Evolutionary conservation across 2,329 filamentous ascomycete species (phyloP).

Genomic region (Leptographium procerum): DNA sequence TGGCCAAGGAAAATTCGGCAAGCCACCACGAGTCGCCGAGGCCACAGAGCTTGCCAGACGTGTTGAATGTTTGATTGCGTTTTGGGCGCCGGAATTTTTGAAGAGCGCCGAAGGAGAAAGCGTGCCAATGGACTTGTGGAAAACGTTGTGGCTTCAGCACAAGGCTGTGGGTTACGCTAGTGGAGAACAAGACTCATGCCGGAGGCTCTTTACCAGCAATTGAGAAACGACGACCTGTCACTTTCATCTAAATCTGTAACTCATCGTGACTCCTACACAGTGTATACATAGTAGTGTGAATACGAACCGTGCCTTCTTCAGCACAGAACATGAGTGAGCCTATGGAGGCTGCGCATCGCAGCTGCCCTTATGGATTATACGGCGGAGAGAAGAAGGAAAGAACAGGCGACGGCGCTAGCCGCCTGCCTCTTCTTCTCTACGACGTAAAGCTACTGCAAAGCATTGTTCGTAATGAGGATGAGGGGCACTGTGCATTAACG

Average conservation of each 20-base stretch:
- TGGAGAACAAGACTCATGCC: not conserved
- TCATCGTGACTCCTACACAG: not conserved
- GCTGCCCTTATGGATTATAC: slow-evolving; percentile 3
- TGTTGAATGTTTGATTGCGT: not conserved
- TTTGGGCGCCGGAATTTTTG: not conserved
- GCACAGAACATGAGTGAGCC: not conserved
- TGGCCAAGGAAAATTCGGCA: not conserved
- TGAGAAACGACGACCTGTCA: not conserved
- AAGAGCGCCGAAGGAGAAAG: not conserved
- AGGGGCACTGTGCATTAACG: not conserved
- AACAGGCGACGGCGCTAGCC: not conserved
- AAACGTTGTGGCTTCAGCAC: not conserved
- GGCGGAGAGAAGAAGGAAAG: slow-evolving; percentile 5
- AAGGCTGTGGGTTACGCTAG: not conserved
- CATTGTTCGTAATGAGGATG: too few relatives aligned
- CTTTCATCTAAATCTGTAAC: not conserved
- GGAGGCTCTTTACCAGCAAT: not conserved
- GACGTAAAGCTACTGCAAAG: too few relatives aligned
- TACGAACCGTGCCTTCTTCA: not conserved
- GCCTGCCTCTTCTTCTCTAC: not conserved
- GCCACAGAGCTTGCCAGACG: not conserved
- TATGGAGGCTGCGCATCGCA: not conserved
- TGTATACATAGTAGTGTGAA: not conserved
- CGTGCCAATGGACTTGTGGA: not conserved
- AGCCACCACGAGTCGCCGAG: too few relatives aligned